Conservation (phyloP, 106 monocot genomes). For the Platanthera zijinensis region DNA sequence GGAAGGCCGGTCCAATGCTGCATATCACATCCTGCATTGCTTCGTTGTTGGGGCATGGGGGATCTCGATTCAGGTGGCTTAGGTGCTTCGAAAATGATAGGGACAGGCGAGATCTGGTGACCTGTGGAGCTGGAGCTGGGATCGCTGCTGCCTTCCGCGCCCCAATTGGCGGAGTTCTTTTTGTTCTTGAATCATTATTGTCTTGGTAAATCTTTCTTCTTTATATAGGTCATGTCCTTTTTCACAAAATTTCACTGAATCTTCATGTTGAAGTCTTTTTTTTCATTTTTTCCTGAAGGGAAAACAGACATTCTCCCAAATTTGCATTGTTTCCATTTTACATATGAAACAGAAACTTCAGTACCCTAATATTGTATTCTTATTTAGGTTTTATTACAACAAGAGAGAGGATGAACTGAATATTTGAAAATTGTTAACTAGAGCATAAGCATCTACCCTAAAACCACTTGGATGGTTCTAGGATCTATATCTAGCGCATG, state of each 20-base stretch:
- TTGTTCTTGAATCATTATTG: constrained; percentile 64
- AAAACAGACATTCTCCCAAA: background rate
- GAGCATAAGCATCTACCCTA: no score
- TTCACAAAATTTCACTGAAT: background rate
- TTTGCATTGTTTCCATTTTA: background rate
- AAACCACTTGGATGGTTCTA: no score
- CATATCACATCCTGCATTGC: constrained; percentile 75
- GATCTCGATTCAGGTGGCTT: constrained; percentile 44
- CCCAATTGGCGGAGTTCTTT: constrained; percentile 75
- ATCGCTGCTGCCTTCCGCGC: constrained; percentile 71
- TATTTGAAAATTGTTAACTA: no score
- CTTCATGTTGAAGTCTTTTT: background rate
- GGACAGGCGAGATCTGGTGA: constrained; percentile 63
- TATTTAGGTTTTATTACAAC: background rate
- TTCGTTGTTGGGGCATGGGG: constrained; percentile 55
- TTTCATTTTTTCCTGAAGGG: background rate
- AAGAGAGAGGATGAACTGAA: background rate
- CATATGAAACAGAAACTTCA: background rate
- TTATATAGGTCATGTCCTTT: background rate
- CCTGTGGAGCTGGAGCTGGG: constrained; percentile 66
- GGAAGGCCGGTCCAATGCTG: constrained; percentile 72
- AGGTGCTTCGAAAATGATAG: constrained; percentile 64
- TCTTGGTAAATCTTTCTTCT: constrained; percentile 38
- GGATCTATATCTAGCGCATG: no score
- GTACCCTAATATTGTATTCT: background rate